These are phyloP conservation scores for Aspergillus costaricaensis DNA, from an alignment of 2,329 filamentous ascomycete species.

Conservation along the genomic window DNA sequence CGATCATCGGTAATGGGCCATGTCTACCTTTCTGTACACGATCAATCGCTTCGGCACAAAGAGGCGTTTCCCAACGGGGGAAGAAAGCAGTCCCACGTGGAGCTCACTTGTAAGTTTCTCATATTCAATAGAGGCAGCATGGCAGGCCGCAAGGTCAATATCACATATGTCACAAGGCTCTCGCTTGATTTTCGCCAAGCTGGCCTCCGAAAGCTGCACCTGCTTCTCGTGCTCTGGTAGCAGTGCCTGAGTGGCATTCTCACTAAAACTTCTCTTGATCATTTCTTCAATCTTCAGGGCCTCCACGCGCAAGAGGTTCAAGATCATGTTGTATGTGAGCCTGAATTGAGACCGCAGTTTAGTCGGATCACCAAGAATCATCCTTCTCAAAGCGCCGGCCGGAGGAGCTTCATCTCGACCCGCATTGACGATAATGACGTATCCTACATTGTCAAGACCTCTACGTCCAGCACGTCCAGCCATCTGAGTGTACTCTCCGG, in stretches of 20 bases:
- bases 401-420: constrained; percentile 86
- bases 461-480: constrained; percentile 89
- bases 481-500: constrained; percentile 99
- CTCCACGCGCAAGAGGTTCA: constrained; percentile 92
- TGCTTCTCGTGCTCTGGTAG: constrained; percentile 94
- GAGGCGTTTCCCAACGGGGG: constrained; percentile 79
- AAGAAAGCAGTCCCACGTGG: constrained; percentile 72
- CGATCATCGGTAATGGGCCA: not conserved
- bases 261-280: constrained; percentile 99
- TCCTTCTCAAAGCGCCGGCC: constrained; percentile 77
- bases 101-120: constrained; percentile 78
- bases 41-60: constrained; percentile 75
- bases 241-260: constrained; percentile 93
- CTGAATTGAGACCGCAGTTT: constrained; percentile 96
- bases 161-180: constrained; percentile 83
- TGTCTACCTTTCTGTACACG: constrained; percentile 68
- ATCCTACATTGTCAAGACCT: constrained; percentile 89
- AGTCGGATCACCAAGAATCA: constrained; percentile 94
- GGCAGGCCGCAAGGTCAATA: constrained; percentile 74
- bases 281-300: constrained; percentile 98
- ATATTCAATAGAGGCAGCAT: constrained; percentile 78
- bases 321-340: constrained; percentile 98
- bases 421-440: constrained; percentile 84
- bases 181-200: constrained; percentile 84
- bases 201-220: constrained; percentile 87